Evolutionary conservation across 1,284 basidiomycete genomes (phyloP).

Genomic region (Leucoagaricus sp.): DNA sequence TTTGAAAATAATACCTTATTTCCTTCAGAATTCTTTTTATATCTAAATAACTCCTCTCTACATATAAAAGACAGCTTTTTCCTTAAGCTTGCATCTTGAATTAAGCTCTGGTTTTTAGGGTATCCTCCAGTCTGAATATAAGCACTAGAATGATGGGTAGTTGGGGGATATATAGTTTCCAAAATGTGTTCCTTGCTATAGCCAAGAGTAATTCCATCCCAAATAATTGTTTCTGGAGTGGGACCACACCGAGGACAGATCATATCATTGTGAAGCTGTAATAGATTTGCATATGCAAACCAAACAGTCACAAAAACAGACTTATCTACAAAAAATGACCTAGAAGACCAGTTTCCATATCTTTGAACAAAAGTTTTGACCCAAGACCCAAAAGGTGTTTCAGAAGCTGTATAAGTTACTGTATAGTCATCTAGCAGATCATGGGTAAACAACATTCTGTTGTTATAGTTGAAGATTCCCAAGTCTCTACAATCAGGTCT

Average conservation of each 20-base stretch:
- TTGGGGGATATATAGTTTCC: slow-evolving; percentile 24
- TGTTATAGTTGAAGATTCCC: slow-evolving; percentile 32
- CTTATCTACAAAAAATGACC: slow-evolving; percentile 20
- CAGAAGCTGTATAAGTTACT: slow-evolving; percentile 25
- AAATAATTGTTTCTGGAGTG: slow-evolving; percentile 24
- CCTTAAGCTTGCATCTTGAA: neutral
- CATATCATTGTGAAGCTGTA: slow-evolving; percentile 23
- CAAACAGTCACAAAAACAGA: slow-evolving; percentile 26
- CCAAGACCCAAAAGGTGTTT: slow-evolving; percentile 31
- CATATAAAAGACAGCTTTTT: too few species aligned
- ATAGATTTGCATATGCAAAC: slow-evolving; percentile 27
- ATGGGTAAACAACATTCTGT: slow-evolving; percentile 26
- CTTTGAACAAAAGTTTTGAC: slow-evolving; percentile 13
- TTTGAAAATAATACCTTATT: too few species aligned
- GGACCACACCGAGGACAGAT: slow-evolving; percentile 24
- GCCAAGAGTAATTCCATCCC: slow-evolving; percentile 28
- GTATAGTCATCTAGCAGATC: slow-evolving; percentile 32
- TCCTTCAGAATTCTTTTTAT: too few species aligned
- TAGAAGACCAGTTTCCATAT: too few species aligned
- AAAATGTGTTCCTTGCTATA: slow-evolving; percentile 26
- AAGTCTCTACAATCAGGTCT: slow-evolving; percentile 25
- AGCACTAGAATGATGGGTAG: slow-evolving; percentile 15
- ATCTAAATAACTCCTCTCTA: too few species aligned
- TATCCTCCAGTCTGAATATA: neutral
- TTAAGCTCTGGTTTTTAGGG: too few species aligned